Percentiles rank a stretch among this genome's conserved stretches.
These are phyloP conservation scores for Fusarium circinatum DNA, from an alignment of 2,329 filamentous ascomycete species.

Conservation along the genomic window DNA sequence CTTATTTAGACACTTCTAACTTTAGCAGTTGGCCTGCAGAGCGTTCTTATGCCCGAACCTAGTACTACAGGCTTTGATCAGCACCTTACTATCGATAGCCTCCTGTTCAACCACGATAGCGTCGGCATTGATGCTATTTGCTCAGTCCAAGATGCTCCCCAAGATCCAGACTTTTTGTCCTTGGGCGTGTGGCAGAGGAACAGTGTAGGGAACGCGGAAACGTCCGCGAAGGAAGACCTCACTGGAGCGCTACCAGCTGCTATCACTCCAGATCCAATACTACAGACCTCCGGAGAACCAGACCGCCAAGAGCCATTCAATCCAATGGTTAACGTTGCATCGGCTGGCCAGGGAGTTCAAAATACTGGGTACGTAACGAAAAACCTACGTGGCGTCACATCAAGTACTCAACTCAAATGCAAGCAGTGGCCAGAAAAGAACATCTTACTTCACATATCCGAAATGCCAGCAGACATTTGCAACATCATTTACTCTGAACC, in stretches of 20 bases:
- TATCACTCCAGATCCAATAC: not conserved
- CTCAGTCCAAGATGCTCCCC: not conserved
- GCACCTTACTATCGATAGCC: not conserved
- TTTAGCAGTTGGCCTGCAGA: not conserved
- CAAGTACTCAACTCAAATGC: not conserved
- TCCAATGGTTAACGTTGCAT: too few species aligned
- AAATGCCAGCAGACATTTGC: not conserved
- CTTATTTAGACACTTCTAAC: not conserved
- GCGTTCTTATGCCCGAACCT: not conserved
- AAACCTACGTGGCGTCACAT: not conserved
- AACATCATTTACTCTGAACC: not conserved
- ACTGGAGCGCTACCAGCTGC: too few species aligned
- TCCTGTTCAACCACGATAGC: not conserved
- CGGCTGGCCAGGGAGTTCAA: too few species aligned
- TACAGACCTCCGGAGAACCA: not conserved
- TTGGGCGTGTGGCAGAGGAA: fast-evolving
- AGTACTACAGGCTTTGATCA: not conserved
- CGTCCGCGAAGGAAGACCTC: not conserved
- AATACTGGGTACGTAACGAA: not conserved
- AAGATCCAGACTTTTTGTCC: not conserved
- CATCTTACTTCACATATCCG: not conserved
- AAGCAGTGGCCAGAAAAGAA: not conserved
- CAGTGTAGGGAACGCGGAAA: not conserved
- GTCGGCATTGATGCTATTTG: not conserved
- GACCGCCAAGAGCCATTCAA: not conserved